Evolutionary conservation across 129 eudicot genomes (phyloP).

Genomic region (sunflower (Helianthus annuus)): DNA sequence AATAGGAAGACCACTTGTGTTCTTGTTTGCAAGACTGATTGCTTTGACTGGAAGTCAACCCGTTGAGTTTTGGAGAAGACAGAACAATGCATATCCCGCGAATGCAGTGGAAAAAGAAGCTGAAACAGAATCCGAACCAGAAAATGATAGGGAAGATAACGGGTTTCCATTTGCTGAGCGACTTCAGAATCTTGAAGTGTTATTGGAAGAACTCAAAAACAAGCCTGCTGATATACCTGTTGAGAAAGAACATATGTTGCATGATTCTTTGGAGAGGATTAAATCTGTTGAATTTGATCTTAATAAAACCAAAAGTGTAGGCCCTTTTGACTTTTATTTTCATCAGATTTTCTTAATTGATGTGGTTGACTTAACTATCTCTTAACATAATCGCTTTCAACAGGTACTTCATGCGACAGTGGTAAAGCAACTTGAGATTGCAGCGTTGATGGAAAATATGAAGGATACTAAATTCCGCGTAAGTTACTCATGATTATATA

Average conservation of each 20-base stretch:
- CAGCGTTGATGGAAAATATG: constrained; percentile 52
- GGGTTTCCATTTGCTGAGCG: constrained; percentile 52
- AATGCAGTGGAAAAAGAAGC: constrained; percentile 38
- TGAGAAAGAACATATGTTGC: constrained; percentile 77
- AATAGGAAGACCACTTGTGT: constrained; percentile 42
- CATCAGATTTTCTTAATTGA: background rate
- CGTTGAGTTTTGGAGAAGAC: constrained; percentile 43
- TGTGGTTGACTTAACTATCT: background rate
- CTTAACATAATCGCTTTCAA: background rate
- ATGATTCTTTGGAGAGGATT: constrained; percentile 75
- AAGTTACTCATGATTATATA: constrained; percentile 28
- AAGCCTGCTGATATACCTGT: constrained; percentile 59
- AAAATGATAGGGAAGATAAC: constrained; percentile 28
- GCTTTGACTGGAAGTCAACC: constrained; percentile 38
- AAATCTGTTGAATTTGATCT: constrained; percentile 82
- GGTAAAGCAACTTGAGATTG: constrained; percentile 68
- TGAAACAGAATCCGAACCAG: constrained; percentile 27
- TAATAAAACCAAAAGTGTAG: constrained; percentile 75
- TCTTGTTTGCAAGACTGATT: constrained; percentile 41
- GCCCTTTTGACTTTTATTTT: constrained; percentile 16
- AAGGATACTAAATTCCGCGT: constrained; percentile 57
- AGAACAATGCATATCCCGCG: constrained; percentile 40
- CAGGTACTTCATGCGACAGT: constrained; percentile 76
- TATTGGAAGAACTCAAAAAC: constrained; percentile 59
- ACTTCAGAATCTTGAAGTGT: constrained; percentile 54